Evolutionary conservation across 768 basidiomycete genomes (phyloP), one percentile per base, ranked within the genome.

Genomic region (Phylloporus arenicola): DNA sequence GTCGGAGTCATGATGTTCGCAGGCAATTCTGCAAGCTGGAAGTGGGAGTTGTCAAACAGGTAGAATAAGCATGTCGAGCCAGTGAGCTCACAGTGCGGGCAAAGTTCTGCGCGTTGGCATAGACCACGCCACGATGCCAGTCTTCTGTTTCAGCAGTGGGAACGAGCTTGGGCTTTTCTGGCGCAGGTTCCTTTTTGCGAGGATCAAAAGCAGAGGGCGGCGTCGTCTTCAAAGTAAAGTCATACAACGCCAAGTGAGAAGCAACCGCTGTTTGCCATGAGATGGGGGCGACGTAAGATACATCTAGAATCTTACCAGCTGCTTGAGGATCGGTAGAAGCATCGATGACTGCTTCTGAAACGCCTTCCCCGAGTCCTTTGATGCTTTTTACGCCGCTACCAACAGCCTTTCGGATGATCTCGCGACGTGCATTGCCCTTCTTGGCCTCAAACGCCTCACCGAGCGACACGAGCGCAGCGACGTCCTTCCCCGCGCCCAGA

Each of bases 1-100:
- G 88, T 89, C 9, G 90, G 91, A 2, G 89, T 92, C 74, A 90
- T 72, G 67, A 92, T 80, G 65, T 93, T 93, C 1, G 81, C 90
- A 45, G 92, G 92, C 6, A 88, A 70, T 68, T 93, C 92, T 82
- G 81, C 84, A 42, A 93, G 75, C 86, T 90, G 40, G 25, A 31
- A 51, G 37, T 88, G 39, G 38, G 31, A 50, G 35, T 35, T 31
- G 20, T 44, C n/a, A 31, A 20, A 42, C 46, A 20, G 46, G 42
- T 12, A 2, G 6, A 25, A 17, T 3, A 4, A 22, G 25, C 12
- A 34, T 14, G 8, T 14, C 24, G 31, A 13, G 35, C 16, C 2
- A 25, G 40, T 41, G 44, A 12, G 52, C 75, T 49, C 65, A 86
- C 86, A 37, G 88, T 89, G 38, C 88, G 77, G 22, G 88, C 87